These are phyloP conservation scores for Arthroderma sp. DNA, from an alignment of 2,329 filamentous ascomycete genomes.

Conservation along the genomic window DNA sequence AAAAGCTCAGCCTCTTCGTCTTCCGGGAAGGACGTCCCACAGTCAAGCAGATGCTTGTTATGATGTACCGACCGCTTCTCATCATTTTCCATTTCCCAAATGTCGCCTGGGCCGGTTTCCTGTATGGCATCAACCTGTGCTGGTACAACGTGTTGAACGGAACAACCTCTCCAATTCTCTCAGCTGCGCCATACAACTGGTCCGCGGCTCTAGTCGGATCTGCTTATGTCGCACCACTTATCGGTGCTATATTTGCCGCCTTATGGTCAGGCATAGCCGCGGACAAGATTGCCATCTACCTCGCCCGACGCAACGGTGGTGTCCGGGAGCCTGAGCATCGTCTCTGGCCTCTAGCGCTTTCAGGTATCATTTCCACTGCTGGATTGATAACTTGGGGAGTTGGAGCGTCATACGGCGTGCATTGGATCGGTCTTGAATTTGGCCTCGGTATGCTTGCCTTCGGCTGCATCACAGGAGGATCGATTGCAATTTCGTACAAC, in stretches of 20 bases:
- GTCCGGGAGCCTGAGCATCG: constrained; percentile 26
- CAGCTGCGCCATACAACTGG: constrained; percentile 17
- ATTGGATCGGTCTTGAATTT: constrained; percentile 19
- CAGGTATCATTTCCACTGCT: constrained; percentile 15
- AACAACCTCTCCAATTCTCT: constrained; percentile 19
- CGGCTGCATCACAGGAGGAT: constrained; percentile 13
- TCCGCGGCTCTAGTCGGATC: constrained; percentile 16
- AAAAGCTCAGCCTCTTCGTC: constrained; percentile 18
- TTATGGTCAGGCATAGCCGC: constrained; percentile 6
- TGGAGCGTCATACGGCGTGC: constrained; percentile 17
- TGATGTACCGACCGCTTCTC: constrained; percentile 15
- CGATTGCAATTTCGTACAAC: constrained; percentile 16
- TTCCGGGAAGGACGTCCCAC: constrained; percentile 7
- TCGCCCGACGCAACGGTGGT: constrained; percentile 31
- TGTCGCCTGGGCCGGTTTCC: constrained; percentile 17
- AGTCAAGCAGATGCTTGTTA: constrained; percentile 11
- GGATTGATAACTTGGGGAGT: constrained; percentile 18
- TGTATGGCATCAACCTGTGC: constrained; percentile 17
- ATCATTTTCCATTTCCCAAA: constrained; percentile 20
- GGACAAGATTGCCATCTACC: constrained; percentile 18
- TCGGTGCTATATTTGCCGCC: constrained; percentile 12
- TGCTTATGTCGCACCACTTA: constrained; percentile 15
- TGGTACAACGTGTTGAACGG: constrained; percentile 23
- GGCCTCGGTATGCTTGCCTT: constrained; percentile 19
- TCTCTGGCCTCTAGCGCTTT: constrained; percentile 19